Evolutionary conservation across 768 basidiomycete genomes (phyloP).

Genomic region (Boletus huronensis): DNA sequence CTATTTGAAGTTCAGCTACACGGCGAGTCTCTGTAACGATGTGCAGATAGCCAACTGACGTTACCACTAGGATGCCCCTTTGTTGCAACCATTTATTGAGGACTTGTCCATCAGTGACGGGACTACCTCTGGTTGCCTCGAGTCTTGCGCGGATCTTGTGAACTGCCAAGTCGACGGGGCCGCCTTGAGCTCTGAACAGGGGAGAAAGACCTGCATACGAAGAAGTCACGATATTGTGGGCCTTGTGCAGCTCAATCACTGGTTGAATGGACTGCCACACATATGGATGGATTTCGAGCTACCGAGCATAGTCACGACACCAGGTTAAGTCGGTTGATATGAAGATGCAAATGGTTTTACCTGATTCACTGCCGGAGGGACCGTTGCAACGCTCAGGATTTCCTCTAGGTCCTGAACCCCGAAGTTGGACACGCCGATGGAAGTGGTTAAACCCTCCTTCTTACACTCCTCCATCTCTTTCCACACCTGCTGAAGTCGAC

Average conservation of each 20-base stretch:
- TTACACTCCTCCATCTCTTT: constrained; percentile 3
- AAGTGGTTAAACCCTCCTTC: constrained; percentile 1
- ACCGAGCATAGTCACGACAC: background rate
- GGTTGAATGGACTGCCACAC: constrained; percentile 5
- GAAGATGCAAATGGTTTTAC: background rate
- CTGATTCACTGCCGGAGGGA: constrained; percentile 1
- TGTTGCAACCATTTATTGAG: constrained; percentile 1
- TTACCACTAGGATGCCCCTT: constrained; percentile 1
- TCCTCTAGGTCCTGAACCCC: background rate
- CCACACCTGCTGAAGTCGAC: background rate
- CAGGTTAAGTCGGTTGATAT: background rate
- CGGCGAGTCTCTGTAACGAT: background rate
- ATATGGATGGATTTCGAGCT: constrained; percentile 1
- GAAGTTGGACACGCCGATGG: constrained; percentile 3
- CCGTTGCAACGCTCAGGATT: background rate
- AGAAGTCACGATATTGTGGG: background rate
- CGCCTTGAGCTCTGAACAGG: background rate
- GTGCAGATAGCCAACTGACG: background rate
- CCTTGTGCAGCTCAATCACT: background rate
- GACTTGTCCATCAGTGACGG: constrained; percentile 1
- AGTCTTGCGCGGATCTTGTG: background rate
- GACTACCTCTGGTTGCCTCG: background rate
- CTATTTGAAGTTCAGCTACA: background rate
- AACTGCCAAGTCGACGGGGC: background rate
- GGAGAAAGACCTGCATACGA: constrained; percentile 1